Evolutionary conservation across 2,329 filamentous ascomycete genomes (phyloP).

Genomic region (Cordyceps cicadae): DNA sequence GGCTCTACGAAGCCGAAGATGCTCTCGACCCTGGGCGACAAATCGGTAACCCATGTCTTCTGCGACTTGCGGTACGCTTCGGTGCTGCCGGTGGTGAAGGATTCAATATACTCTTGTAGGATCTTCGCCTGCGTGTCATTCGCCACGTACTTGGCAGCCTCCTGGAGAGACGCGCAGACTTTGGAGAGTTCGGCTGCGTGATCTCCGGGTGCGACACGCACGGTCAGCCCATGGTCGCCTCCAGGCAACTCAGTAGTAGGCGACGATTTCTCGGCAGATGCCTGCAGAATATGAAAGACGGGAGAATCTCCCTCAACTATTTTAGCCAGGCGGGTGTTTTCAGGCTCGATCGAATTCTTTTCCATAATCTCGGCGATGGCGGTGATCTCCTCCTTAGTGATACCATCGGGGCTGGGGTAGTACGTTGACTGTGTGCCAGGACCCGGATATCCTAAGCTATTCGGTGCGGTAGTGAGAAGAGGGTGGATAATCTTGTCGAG

Average conservation of each 20-base stretch:
- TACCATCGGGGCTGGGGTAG: background rate
- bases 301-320: background rate
- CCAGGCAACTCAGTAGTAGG: background rate
- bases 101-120: background rate
- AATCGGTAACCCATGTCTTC: background rate
- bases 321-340: background rate
- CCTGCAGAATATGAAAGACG: background rate
- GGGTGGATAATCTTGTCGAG: background rate
- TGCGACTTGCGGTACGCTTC: background rate
- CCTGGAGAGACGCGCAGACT: background rate
- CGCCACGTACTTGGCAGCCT: background rate
- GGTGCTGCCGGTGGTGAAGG: background rate
- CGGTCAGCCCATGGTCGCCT: background rate
- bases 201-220: background rate
- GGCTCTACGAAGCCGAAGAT: conserved; percentile 57
- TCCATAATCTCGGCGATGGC: background rate
- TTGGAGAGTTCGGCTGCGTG: background rate
- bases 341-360: background rate
- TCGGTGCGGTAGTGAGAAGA: background rate
- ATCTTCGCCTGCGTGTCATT: background rate
- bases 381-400: background rate
- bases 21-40: conserved; percentile 43
- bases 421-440: background rate
- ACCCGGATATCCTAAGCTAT: background rate
- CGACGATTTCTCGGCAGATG: background rate